Evolutionary conservation across 2,329 filamentous ascomycete species (phyloP).

Genomic region (Metarhizium sp.): DNA sequence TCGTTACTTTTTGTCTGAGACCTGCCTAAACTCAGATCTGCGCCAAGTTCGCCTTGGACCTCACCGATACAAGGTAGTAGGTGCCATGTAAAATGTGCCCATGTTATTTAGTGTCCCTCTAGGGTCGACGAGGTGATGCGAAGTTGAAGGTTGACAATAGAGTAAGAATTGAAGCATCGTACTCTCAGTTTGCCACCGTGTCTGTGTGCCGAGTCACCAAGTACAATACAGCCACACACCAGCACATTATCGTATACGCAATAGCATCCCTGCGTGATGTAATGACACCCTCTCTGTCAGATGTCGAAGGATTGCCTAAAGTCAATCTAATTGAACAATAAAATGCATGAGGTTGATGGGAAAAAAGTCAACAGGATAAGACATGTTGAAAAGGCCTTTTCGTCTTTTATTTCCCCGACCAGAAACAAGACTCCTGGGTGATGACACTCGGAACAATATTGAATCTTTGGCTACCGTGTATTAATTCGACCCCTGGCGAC

Average conservation of each 20-base stretch:
- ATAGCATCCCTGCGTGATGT: too few relatives aligned
- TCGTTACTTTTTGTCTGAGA: too few relatives aligned
- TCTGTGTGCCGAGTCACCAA: not conserved
- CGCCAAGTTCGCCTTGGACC: too few relatives aligned
- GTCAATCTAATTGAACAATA: too few relatives aligned
- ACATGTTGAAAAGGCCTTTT: too few relatives aligned
- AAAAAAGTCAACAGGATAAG: too few relatives aligned
- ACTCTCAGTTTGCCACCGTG: not conserved
- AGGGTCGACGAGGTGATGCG: not conserved
- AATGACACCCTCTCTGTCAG: not conserved
- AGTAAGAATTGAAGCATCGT: not conserved
- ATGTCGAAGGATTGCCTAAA: not conserved
- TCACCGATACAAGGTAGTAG: not conserved
- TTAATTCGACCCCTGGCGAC: not conserved
- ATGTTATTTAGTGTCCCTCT: not conserved
- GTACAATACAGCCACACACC: not conserved
- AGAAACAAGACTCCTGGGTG: too few relatives aligned
- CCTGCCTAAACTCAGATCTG: too few relatives aligned
- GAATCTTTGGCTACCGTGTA: not conserved
- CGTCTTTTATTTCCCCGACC: too few relatives aligned
- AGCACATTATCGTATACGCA: too few relatives aligned
- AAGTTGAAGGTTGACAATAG: not conserved
- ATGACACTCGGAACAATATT: not conserved
- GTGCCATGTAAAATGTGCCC: too few relatives aligned
- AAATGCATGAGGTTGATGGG: too few relatives aligned